phyloP scores from a whole-genome alignment of 441 rosid species.

The Hura crepitans region DNA sequence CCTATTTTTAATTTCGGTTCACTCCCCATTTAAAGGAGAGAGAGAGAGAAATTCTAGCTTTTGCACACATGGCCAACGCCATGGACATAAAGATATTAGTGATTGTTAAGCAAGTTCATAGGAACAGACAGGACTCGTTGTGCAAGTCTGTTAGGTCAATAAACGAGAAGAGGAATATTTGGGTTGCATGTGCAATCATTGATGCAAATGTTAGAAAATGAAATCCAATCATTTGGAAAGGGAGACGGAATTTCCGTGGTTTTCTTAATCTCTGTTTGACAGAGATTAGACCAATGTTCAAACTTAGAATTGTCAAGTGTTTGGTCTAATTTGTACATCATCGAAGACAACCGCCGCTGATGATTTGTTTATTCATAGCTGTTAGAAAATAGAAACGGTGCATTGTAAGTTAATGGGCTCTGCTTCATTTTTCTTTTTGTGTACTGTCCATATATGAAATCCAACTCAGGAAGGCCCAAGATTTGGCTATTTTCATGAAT shows the following conservation, averaged over 20 bases:
- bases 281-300: constrained; percentile 16
- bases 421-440: no score
- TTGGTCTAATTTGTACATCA: constrained; percentile 22
- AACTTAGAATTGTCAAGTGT: constrained; percentile 20
- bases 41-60: constrained; percentile 7
- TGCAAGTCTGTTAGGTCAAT: constrained; percentile 10
- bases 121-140: neutral
- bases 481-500: no score
- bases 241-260: constrained; percentile 14
- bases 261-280: constrained; percentile 5
- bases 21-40: constrained; percentile 3
- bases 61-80: constrained; percentile 30
- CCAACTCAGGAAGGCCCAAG: no score
- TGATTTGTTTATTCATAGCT: neutral
- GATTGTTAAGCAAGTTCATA: neutral
- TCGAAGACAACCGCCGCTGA: neutral
- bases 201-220: constrained; percentile 26
- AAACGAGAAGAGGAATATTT: constrained; percentile 13
- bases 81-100: neutral
- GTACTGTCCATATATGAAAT: no score
- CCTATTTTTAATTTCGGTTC: constrained; percentile 1
- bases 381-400: no score
- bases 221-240: constrained; percentile 32
- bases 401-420: no score
- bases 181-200: constrained; percentile 47